Percentiles rank a stretch among this genome's conserved stretches.
Evolutionary conservation across 768 basidiomycete genomes (phyloP).

Genomic region (Panellus pusillus): DNA sequence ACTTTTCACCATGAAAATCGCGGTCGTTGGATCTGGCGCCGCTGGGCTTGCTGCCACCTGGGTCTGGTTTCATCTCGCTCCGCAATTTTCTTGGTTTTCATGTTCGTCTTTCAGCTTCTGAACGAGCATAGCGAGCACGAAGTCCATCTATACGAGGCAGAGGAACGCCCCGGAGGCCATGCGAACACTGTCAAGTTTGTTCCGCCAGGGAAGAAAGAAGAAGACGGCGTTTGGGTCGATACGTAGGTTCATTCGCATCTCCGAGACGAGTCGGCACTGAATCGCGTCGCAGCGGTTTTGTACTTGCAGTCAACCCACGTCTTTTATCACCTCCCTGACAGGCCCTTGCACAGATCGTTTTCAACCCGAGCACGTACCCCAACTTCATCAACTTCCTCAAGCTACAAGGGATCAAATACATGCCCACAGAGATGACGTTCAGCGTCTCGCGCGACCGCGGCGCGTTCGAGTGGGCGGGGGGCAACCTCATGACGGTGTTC

Average conservation of each 20-base stretch:
- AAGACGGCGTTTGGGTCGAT: slow-evolving; percentile 56
- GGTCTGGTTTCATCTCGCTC: slow-evolving; percentile 38
- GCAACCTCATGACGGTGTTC: slow-evolving; percentile 60
- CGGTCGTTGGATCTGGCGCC: slow-evolving; percentile 77
- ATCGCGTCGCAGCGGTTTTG: slow-evolving; percentile 50
- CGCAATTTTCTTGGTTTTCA: background rate
- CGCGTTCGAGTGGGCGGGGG: slow-evolving; percentile 76
- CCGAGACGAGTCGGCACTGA: background rate
- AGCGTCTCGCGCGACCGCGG: slow-evolving; percentile 71
- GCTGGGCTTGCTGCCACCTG: slow-evolving; percentile 78
- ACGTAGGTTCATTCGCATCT: slow-evolving; percentile 46
- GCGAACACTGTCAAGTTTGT: slow-evolving; percentile 69
- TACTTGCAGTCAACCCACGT: slow-evolving; percentile 28
- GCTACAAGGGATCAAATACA: slow-evolving; percentile 45
- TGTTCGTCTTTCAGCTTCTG: slow-evolving; percentile 44
- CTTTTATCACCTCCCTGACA: background rate
- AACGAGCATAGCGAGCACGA: slow-evolving; percentile 75
- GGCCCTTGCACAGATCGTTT: slow-evolving; percentile 55
- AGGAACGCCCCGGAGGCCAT: slow-evolving; percentile 68
- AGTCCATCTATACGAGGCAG: slow-evolving; percentile 74
- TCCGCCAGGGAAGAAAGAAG: slow-evolving; percentile 34
- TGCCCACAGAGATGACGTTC: slow-evolving; percentile 76
- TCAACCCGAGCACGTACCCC: slow-evolving; percentile 76
- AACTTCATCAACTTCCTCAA: slow-evolving; percentile 74
- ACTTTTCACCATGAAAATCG: slow-evolving; percentile 50